Conservation (phyloP, 768 basidiomycete species). For the Mycena belliarum region DNA sequence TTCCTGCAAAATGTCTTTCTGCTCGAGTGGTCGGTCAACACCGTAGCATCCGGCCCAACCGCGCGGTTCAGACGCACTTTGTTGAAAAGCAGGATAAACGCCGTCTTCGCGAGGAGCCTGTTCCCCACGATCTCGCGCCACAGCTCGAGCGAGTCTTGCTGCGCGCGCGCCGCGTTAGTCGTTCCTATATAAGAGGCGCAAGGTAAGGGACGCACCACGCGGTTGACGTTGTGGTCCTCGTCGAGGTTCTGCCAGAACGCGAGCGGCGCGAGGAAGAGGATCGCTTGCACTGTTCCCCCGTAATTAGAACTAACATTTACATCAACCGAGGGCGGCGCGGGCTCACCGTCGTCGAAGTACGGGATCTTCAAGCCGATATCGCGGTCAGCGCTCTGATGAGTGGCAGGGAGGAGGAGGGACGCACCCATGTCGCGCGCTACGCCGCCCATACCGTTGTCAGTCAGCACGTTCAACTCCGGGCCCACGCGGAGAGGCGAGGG, state of each 20-base stretch:
- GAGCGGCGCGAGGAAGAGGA: constrained; percentile 62
- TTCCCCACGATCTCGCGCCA: constrained; percentile 57
- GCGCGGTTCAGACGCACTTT: constrained; percentile 35
- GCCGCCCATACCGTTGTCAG: no score
- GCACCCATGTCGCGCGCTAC: constrained; percentile 22
- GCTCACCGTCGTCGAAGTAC: constrained; percentile 54
- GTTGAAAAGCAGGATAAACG: constrained; percentile 57
- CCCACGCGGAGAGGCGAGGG: no score
- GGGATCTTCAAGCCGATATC: constrained; percentile 53
- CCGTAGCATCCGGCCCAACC: background rate
- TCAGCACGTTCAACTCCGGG: no score
- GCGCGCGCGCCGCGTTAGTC: background rate
- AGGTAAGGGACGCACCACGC: constrained; percentile 35
- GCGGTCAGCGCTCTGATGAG: no score
- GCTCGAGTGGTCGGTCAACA: background rate
- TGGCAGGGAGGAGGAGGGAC: no score
- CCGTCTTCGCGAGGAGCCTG: constrained; percentile 47
- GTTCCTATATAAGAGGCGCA: background rate
- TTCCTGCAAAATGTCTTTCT: constrained; percentile 49
- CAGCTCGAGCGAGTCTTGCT: constrained; percentile 57
- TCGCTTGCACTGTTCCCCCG: constrained; percentile 48
- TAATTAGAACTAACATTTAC: no score
- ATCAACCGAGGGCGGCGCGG: no score
- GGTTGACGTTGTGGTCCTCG: constrained; percentile 50
- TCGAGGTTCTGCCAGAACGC: constrained; percentile 57